Conservation (phyloP, 2,329 filamentous ascomycete genomes). For the Xenoacremonium recifei region DNA sequence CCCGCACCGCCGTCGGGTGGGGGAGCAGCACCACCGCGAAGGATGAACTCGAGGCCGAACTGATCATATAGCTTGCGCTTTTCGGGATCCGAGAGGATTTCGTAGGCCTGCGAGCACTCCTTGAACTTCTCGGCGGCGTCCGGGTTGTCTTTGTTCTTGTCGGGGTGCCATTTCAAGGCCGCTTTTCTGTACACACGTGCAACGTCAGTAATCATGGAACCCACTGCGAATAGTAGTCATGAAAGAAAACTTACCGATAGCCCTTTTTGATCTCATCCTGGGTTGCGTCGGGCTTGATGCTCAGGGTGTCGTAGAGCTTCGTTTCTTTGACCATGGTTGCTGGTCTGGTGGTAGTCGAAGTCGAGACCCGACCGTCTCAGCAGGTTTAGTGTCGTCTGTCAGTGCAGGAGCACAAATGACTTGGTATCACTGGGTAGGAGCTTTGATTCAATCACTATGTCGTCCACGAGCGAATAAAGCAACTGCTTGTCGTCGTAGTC, state of each 20-base stretch:
- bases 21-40: conserved; percentile 72
- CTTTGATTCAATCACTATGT: too few relatives aligned
- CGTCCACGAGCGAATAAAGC: too few relatives aligned
- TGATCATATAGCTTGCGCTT: conserved; percentile 96
- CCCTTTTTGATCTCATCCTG: conserved; percentile 98
- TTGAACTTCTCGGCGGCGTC: conserved; percentile 92
- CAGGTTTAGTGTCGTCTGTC: too few relatives aligned
- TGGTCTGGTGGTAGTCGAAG: too few relatives aligned
- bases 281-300: conserved; percentile 73
- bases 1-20: conserved; percentile 58
- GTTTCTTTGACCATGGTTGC: conserved; percentile 86
- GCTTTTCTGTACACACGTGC: conserved; percentile 61
- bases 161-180: conserved; percentile 89
- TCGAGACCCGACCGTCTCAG: conserved; percentile 12
- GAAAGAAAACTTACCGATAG: conserved; percentile 65
- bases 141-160: conserved; percentile 95
- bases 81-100: conserved; percentile 95
- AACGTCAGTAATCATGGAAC: too few relatives aligned
- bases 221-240: not conserved
- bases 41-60: conserved; percentile 88
- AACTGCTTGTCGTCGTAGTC: too few relatives aligned
- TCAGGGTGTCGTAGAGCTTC: conserved; percentile 87
- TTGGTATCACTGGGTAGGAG: too few relatives aligned
- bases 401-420: too few relatives aligned
- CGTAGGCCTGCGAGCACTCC: conserved; percentile 95